Percentiles rank a stretch among this genome's conserved stretches.
These are phyloP conservation scores for Chrysosporium keratinophilum DNA, from an alignment of 2,329 filamentous ascomycete species.

Conservation along the genomic window DNA sequence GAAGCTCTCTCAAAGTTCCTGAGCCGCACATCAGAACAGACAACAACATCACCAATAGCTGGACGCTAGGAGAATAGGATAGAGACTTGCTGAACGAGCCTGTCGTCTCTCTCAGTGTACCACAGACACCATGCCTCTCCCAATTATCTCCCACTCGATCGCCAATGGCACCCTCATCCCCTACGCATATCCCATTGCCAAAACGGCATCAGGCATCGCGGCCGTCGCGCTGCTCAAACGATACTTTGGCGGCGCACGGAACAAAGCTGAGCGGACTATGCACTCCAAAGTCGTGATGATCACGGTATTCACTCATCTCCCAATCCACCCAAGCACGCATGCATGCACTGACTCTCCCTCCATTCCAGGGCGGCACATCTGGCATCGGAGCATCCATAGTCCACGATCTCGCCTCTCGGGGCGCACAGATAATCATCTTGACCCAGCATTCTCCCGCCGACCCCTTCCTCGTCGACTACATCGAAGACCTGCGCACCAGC, in stretches of 20 bases:
- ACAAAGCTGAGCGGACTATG: conserved; percentile 69
- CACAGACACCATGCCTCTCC: conserved; percentile 49
- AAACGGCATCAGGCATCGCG: conserved; percentile 42
- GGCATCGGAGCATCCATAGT: conserved; percentile 76
- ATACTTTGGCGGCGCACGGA: conserved; percentile 66
- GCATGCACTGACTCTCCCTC: background rate
- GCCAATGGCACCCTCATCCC: conserved; percentile 48
- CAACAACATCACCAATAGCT: too few relatives aligned
- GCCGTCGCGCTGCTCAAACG: conserved; percentile 54
- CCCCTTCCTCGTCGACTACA: conserved; percentile 82
- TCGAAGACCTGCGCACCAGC: conserved; percentile 69
- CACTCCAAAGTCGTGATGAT: conserved; percentile 90
- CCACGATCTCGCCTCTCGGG: conserved; percentile 62
- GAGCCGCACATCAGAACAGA: background rate
- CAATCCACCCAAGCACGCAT: background rate
- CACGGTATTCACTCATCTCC: conserved; percentile 47
- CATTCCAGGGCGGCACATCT: conserved; percentile 65
- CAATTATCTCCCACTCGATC: conserved; percentile 46
- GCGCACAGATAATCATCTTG: conserved; percentile 82
- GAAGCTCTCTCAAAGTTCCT: background rate
- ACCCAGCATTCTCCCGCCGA: conserved; percentile 73
- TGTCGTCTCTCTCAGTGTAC: background rate
- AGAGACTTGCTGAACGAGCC: background rate
- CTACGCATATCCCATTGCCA: conserved; percentile 44
- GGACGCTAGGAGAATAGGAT: background rate